Conservation (phyloP, 2,329 filamentous ascomycete genomes). For the Aureobasidium leucospermi region DNA sequence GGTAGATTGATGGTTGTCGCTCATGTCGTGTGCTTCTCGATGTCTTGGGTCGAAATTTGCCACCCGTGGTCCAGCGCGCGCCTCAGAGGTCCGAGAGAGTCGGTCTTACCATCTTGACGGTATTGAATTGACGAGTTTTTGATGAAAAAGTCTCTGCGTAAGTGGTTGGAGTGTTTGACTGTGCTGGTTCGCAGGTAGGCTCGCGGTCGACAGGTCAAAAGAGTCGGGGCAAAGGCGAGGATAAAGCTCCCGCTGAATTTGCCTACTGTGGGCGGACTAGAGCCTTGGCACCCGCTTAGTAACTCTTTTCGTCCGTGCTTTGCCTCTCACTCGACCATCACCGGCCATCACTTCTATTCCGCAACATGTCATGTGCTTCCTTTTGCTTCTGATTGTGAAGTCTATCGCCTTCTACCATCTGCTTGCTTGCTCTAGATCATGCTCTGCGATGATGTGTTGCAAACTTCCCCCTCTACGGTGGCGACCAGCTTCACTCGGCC, state of each 20-base stretch:
- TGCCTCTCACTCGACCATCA: not conserved
- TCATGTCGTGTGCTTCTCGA: constrained; percentile 9
- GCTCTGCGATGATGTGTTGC: not conserved
- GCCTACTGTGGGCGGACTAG: constrained; percentile 10
- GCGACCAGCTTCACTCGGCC: not conserved
- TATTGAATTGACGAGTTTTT: constrained; percentile 8
- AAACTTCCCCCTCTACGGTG: not conserved
- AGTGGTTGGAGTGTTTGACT: constrained; percentile 5
- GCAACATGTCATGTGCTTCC: constrained; percentile 5
- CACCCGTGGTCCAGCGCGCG: constrained; percentile 10
- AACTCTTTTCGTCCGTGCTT: constrained; percentile 1
- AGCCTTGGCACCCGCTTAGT: constrained; percentile 12
- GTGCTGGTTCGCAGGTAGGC: constrained; percentile 13
- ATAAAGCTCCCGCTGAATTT: constrained; percentile 14
- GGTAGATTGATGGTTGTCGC: constrained; percentile 5
- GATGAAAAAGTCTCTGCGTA: constrained; percentile 11
- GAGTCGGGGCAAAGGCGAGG: constrained; percentile 12
- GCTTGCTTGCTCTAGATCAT: not conserved
- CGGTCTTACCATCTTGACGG: constrained; percentile 13
- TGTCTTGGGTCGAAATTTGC: not conserved
- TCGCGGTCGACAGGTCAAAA: constrained; percentile 14
- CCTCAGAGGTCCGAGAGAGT: not conserved
- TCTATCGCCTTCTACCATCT: not conserved
- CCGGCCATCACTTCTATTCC: not conserved
- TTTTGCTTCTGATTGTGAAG: not conserved